Evolutionary conservation across 2,329 filamentous ascomycete genomes (phyloP), one percentile per base, ranked within the genome.

Genomic region (Neobulgaria alba): DNA sequence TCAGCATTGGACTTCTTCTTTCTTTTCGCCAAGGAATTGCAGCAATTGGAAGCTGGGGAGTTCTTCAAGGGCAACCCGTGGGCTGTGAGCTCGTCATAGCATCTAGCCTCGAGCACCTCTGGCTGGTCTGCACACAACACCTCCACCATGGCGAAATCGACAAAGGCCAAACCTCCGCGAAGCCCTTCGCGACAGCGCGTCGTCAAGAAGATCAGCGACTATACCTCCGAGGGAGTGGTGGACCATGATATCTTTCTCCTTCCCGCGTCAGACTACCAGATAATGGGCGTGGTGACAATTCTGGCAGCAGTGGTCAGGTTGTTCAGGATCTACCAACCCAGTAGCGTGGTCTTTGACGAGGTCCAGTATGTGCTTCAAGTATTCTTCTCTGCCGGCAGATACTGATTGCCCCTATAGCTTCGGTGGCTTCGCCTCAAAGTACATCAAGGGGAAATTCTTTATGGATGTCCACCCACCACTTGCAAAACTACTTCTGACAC

Each of bases 401-500:
- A 18, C 56, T 56, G 37, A 51, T 16, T 16, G 19, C 26, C 41
- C 20, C 36, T 18, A 49, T 51, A 95, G 88, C 67, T 98, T 98
- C 63, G 92, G 92, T 63, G 92, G 92, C 36, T 98, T 98, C 62
- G 92, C 92, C 51, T 87, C 85, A 56, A 98, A 98, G 66, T 98
- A 98, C 65, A 96, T 98, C 74, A 96, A 98, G 72, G 92, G 92
- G 59, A 83, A 75, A 62, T 98, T 98, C 75, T 98, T 98, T 66
- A 98, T 98, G 92, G 92, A 98, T 62, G 92, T 98, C n/a, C 92
- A 98, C 62, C 92, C 92, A 21, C 92, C 92, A 33, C 74, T 98
- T 46, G 92, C 92, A 52, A 98, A 98, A 71, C 78, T 98, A 61
- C 79, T 98, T 53, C 90, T 98, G 57, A 94, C 92, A 38, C 77